phyloP scores from a whole-genome alignment of 345 rosid species.

The Sonneratia alba region DNA sequence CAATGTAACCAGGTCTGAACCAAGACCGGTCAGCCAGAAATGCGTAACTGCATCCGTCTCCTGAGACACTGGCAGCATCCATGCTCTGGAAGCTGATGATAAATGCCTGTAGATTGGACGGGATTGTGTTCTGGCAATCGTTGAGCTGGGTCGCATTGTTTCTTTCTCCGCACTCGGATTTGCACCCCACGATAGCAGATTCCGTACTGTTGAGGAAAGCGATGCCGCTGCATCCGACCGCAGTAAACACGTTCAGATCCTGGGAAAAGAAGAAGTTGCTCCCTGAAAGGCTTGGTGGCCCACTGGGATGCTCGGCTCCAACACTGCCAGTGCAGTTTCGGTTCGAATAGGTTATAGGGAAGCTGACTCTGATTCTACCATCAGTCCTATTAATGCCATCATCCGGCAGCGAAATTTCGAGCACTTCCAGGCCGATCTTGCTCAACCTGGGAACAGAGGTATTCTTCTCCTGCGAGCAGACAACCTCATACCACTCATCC shows the following conservation, averaged over 20 bases:
- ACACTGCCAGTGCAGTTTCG: neutral
- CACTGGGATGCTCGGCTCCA: neutral
- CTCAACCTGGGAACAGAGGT: neutral
- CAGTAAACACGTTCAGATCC: neutral
- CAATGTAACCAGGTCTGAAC: neutral
- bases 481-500: conserved; percentile 5
- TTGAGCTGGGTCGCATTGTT: too few relatives aligned
- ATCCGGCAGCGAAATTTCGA: conserved; percentile 1
- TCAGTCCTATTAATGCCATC: too few relatives aligned
- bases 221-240: neutral
- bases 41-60: conserved; percentile 5
- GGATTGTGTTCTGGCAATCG: neutral
- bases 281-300: neutral
- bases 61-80: neutral
- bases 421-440: neutral
- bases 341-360: neutral
- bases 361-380: neutral
- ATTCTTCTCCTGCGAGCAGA: neutral
- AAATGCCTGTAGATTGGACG: conserved; percentile 1
- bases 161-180: neutral
- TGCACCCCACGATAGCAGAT: neutral
- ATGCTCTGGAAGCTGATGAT: conserved; percentile 1
- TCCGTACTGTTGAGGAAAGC: neutral
- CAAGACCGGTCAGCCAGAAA: conserved; percentile 3
- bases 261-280: neutral